These are phyloP conservation scores for Paraphoma sp. DNA, from an alignment of 2,329 filamentous ascomycete genomes.

Conservation along the genomic window DNA sequence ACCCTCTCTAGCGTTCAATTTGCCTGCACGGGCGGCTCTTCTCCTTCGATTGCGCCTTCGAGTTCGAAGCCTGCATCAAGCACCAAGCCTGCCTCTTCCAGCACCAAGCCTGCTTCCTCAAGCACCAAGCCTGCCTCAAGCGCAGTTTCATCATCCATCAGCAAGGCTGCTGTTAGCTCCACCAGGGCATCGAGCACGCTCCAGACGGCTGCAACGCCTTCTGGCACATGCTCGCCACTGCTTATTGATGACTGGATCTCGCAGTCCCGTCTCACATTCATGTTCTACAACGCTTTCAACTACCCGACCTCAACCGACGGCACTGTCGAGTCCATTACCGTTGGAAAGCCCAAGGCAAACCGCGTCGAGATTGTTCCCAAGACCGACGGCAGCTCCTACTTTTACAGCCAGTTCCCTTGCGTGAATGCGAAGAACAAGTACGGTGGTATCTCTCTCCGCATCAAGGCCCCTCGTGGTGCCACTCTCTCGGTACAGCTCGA, in stretches of 20 bases:
- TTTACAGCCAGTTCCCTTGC: slow-evolving; percentile 65
- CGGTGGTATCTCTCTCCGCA: slow-evolving; percentile 63
- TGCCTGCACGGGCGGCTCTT: slow-evolving; percentile 45
- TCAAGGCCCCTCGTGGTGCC: slow-evolving; percentile 61
- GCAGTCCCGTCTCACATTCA: slow-evolving; percentile 66
- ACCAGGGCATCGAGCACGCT: slow-evolving; percentile 14
- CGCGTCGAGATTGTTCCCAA: slow-evolving; percentile 61
- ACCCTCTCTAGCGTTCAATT: slow-evolving; percentile 58
- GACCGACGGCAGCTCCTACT: slow-evolving; percentile 56
- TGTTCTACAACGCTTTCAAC: slow-evolving; percentile 66
- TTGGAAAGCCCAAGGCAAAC: slow-evolving; percentile 54
- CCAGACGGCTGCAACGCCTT: slow-evolving; percentile 18
- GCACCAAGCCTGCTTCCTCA: not conserved
- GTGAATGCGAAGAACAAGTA: slow-evolving; percentile 58
- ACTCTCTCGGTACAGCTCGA: slow-evolving; percentile 61
- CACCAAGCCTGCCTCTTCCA: slow-evolving; percentile 1
- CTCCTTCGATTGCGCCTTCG: slow-evolving; percentile 2
- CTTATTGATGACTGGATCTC: slow-evolving; percentile 68
- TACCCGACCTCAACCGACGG: slow-evolving; percentile 64
- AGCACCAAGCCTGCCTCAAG: not conserved
- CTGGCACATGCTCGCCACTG: slow-evolving; percentile 52
- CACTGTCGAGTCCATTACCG: slow-evolving; percentile 64
- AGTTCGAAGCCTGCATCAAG: not conserved
- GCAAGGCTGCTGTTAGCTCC: slow-evolving; percentile 8
- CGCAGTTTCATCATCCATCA: not conserved